Evolutionary conservation across 768 basidiomycete species (phyloP).

Genomic region (Tulasnella calospora): DNA sequence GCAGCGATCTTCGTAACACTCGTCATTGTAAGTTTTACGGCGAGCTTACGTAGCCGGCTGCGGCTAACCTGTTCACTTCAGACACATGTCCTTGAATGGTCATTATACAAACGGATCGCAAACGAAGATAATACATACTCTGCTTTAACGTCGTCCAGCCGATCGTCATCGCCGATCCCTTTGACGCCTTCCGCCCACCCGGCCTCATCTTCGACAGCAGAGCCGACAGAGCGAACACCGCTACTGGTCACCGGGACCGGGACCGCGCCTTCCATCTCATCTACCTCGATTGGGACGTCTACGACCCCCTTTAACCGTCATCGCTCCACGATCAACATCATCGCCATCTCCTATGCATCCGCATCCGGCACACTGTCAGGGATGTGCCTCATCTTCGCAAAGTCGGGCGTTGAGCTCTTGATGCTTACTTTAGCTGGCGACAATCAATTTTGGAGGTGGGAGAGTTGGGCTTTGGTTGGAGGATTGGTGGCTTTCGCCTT

Average conservation of each 20-base stretch:
- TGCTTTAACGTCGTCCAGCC: not conserved
- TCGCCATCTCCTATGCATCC: constrained; percentile 82
- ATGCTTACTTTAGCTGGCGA: constrained; percentile 67
- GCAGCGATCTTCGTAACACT: constrained; percentile 56
- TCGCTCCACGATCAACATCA: constrained; percentile 36
- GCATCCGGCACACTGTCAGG: constrained; percentile 84
- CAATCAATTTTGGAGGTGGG: constrained; percentile 81
- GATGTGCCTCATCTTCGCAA: constrained; percentile 89
- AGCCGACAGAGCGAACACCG: constrained; percentile 33
- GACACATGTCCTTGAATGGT: constrained; percentile 72
- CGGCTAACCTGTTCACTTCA: constrained; percentile 34
- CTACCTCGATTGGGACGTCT: constrained; percentile 17
- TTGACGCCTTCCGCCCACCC: constrained; percentile 21
- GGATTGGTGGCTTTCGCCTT: constrained; percentile 70
- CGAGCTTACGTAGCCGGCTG: not conserved
- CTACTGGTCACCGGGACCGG: constrained; percentile 30
- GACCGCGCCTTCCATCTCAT: constrained; percentile 23
- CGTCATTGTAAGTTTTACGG: constrained; percentile 48
- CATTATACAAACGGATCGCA: constrained; percentile 38
- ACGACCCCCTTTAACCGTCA: constrained; percentile 29
- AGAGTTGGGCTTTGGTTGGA: constrained; percentile 73
- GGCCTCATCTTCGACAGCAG: constrained; percentile 13
- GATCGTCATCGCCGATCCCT: constrained; percentile 19
- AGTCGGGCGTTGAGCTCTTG: constrained; percentile 85
- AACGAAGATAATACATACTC: constrained; percentile 1